Conservation (phyloP, 768 basidiomycete species). For the Calocybe indica region DNA sequence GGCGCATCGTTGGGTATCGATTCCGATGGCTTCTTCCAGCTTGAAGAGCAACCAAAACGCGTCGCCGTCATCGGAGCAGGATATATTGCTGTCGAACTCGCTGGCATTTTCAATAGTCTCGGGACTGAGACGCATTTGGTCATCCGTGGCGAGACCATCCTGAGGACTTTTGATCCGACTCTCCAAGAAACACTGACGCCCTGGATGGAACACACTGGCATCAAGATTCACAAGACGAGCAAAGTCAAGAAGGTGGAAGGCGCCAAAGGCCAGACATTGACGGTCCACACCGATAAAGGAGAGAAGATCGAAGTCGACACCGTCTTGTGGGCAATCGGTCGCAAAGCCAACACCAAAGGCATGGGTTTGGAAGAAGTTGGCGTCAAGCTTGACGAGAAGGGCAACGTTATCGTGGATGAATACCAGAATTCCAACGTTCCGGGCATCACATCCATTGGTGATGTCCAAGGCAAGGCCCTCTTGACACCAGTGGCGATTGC, state of each 20-base stretch:
- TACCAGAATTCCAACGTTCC: slow-evolving; percentile 78
- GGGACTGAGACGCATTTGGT: slow-evolving; percentile 90
- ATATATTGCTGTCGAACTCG: slow-evolving; percentile 96
- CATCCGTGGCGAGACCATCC: slow-evolving; percentile 84
- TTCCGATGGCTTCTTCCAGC: slow-evolving; percentile 95
- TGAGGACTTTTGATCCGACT: slow-evolving; percentile 89
- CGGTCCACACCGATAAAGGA: slow-evolving; percentile 70
- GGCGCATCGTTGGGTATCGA: slow-evolving; percentile 88
- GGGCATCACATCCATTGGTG: slow-evolving; percentile 80
- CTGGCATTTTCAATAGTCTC: slow-evolving; percentile 87
- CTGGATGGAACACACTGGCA: slow-evolving; percentile 93
- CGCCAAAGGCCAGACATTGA: slow-evolving; percentile 62
- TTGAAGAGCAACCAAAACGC: slow-evolving; percentile 85
- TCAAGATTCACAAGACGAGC: slow-evolving; percentile 78
- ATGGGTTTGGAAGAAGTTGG: slow-evolving; percentile 76
- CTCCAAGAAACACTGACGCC: slow-evolving; percentile 80
- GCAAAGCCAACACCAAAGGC: slow-evolving; percentile 70
- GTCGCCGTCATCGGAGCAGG: slow-evolving; percentile 96
- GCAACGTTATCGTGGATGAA: slow-evolving; percentile 87
- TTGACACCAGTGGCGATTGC: slow-evolving; percentile 98
- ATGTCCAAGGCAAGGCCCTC: slow-evolving; percentile 87
- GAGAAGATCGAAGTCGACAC: slow-evolving; percentile 80
- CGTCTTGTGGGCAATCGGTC: slow-evolving; percentile 93
- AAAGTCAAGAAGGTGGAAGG: slow-evolving; percentile 76
- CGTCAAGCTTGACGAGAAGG: slow-evolving; percentile 68